Evolutionary conservation across 2,329 filamentous ascomycete species (phyloP), one percentile per base, ranked within the genome.

Genomic region (Botryotinia narcissicola): DNA sequence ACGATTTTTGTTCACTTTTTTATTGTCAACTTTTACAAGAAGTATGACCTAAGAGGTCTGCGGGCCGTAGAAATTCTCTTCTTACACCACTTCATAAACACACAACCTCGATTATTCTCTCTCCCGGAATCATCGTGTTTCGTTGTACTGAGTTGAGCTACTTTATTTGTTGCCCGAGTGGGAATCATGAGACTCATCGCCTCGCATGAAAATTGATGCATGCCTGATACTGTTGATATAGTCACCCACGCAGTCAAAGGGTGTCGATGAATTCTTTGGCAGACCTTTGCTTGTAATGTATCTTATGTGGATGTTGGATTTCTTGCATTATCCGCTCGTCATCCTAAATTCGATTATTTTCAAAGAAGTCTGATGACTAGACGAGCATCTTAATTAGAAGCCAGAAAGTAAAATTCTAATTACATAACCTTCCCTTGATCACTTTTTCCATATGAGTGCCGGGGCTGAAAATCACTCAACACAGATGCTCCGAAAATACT

Each of bases 41-140:
- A 66, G 42, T 48, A 48, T 66, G 62, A 61, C 35, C 8, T 1
- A n/a, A 61, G 59, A 40, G 35, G 42, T 46, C 62, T 66, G 62
- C 62, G 44, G 59, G 59, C 35, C 62, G 42, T 66, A 66, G 62
- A 66, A 66, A 66, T 66, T n/a, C 42, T 48, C 62, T 48, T 48
- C 42, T 66, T 48, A 46, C 62, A 48, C 42, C 22, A 66, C 62
- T 46, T 66, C 10, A 25, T 46, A 20, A 35, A 29, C 42, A 44
- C 42, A 66, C 42, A 66, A 32, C 62, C n/a, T 66, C 62, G 29
- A 48, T 48, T 35, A 48, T 48, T 66, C 42, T 46, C 42, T 64
- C 62, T 46, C 62, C 46, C 62, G 42, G 42, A 25, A 25, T 66
- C 62, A 66, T 66, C 62, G 62, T 66, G 62, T 48, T 48, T 66